phyloP scores from a whole-genome alignment of 257 asterid genomes.

The Solanum pennellii region DNA sequence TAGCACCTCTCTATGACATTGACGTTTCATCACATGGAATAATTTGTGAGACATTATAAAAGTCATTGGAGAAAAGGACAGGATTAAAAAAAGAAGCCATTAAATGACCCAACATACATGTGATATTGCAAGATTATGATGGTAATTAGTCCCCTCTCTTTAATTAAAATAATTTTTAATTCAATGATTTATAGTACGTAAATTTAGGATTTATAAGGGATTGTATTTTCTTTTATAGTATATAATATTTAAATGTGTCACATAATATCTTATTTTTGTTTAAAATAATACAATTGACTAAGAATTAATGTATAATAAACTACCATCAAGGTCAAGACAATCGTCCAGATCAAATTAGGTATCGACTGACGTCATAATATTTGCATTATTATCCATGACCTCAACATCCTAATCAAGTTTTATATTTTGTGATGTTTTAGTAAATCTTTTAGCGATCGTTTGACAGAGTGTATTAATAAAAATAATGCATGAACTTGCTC shows the following conservation, averaged over 20 bases:
- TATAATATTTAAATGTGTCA: background rate
- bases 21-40: background rate
- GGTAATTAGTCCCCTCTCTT: background rate
- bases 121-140: background rate
- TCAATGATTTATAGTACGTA: background rate
- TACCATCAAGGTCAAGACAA: background rate
- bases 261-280: background rate
- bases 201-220: background rate
- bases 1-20: background rate
- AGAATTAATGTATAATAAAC: background rate
- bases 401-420: background rate
- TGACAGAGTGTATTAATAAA: background rate
- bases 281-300: background rate
- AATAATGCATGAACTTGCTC: background rate
- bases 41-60: background rate
- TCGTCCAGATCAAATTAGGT: background rate
- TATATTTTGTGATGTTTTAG: background rate
- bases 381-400: background rate
- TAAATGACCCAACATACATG: background rate
- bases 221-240: background rate
- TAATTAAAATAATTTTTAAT: background rate
- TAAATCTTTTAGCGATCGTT: background rate
- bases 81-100: background rate
- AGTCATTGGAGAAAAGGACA: background rate
- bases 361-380: background rate